These are phyloP conservation scores for Zopfia rhizophila DNA, from an alignment of 2,329 filamentous ascomycete species.

Conservation along the genomic window DNA sequence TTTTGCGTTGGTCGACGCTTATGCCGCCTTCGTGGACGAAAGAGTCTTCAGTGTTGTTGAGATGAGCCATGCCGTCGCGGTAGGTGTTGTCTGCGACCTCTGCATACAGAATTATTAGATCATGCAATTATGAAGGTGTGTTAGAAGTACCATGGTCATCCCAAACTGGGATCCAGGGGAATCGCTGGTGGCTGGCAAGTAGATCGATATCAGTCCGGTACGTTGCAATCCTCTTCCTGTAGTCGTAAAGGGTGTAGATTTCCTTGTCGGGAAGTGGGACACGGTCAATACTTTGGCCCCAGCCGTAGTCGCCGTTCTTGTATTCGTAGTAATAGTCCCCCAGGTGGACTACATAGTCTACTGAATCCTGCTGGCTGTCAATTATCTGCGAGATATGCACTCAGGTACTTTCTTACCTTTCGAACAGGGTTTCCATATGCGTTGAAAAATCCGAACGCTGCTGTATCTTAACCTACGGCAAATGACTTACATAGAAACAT, in stretches of 20 bases:
- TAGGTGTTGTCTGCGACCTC: slow-evolving; percentile 56
- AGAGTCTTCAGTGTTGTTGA: slow-evolving; percentile 57
- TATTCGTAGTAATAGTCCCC: slow-evolving; percentile 59
- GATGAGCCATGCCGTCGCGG: slow-evolving; percentile 50
- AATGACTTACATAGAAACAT: slow-evolving; percentile 36
- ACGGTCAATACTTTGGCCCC: slow-evolving; percentile 45
- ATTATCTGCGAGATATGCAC: neutral
- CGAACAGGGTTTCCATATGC: slow-evolving; percentile 57
- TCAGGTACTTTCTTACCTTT: slow-evolving; percentile 30
- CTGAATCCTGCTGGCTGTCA: slow-evolving; percentile 45
- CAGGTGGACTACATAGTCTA: slow-evolving; percentile 55
- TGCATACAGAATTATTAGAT: slow-evolving; percentile 1
- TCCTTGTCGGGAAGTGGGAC: slow-evolving; percentile 48
- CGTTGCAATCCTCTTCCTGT: slow-evolving; percentile 54
- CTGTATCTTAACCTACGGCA: slow-evolving; percentile 31
- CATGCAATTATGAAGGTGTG: neutral
- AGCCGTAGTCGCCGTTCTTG: slow-evolving; percentile 48
- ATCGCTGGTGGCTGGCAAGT: slow-evolving; percentile 52
- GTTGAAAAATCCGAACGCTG: slow-evolving; percentile 61
- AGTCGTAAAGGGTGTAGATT: slow-evolving; percentile 57
- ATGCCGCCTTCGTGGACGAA: slow-evolving; percentile 53
- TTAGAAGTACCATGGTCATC: slow-evolving; percentile 37
- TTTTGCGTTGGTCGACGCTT: slow-evolving; percentile 57
- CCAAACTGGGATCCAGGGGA: slow-evolving; percentile 57
- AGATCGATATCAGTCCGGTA: slow-evolving; percentile 56